A percentile compares a stretch with the other conserved stretches of the same genome.
Conservation (phyloP, 768 basidiomycete genomes). For the Boletus insuetus region DNA sequence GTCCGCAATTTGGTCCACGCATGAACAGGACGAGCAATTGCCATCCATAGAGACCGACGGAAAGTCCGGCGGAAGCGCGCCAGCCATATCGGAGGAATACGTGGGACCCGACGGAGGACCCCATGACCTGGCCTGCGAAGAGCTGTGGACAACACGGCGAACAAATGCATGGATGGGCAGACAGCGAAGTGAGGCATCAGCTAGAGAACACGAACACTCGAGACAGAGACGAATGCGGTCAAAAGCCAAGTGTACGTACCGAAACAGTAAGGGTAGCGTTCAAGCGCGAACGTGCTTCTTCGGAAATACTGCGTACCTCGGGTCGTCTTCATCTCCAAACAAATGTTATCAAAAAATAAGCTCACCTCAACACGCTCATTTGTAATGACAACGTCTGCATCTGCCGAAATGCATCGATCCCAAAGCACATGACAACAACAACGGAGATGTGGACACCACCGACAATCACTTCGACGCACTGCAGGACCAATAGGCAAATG, state of each 20-base stretch:
- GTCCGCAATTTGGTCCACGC: constrained; percentile 37
- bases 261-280: constrained; percentile 29
- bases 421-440: constrained; percentile 39
- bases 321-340: not conserved
- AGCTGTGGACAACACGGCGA: constrained; percentile 14
- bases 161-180: not conserved
- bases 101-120: constrained; percentile 40
- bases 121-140: constrained; percentile 40
- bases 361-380: constrained; percentile 28
- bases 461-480: constrained; percentile 34
- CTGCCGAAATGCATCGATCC: constrained; percentile 42
- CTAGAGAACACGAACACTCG: not conserved
- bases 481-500: constrained; percentile 26
- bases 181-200: not conserved
- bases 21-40: constrained; percentile 35
- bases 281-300: constrained; percentile 28
- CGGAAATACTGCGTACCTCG: constrained; percentile 23
- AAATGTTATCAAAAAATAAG: not conserved
- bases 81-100: constrained; percentile 43
- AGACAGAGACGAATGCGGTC: not conserved
- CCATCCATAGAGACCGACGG: constrained; percentile 34
- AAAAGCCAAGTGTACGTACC: constrained; percentile 14
- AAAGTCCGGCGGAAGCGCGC: constrained; percentile 32
- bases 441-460: constrained; percentile 39
- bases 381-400: constrained; percentile 37